phyloP scores from a whole-genome alignment of 2,329 filamentous ascomycete species.

The Geosmithia morbida region DNA sequence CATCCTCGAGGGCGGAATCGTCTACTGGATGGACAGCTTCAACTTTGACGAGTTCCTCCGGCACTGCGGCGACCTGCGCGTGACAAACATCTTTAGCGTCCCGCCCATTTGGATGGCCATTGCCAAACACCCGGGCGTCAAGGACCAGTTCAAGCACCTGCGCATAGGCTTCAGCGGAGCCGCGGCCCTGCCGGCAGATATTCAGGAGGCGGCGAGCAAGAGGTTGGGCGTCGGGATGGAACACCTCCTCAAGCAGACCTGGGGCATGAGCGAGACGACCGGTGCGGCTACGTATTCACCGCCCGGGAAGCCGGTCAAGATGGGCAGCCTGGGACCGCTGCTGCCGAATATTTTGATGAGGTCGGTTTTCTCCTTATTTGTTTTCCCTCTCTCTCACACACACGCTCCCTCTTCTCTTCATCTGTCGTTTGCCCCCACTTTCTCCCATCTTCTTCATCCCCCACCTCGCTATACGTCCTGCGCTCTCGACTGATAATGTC shows the following conservation, averaged over 20 bases:
- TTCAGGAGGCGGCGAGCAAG: constrained; percentile 32
- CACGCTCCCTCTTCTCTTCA: too few relatives aligned
- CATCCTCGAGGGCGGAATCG: constrained; percentile 25
- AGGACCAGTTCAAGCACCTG: constrained; percentile 37
- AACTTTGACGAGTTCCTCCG: constrained; percentile 39
- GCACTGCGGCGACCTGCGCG: constrained; percentile 30
- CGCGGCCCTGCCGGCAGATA: constrained; percentile 38
- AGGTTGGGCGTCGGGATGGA: constrained; percentile 27
- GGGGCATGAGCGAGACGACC: constrained; percentile 43
- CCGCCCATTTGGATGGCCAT: constrained; percentile 47
- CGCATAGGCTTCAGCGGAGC: constrained; percentile 34
- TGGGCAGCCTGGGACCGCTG: constrained; percentile 26
- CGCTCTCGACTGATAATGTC: constrained; percentile 4
- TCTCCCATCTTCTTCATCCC: background rate
- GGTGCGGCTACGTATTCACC: constrained; percentile 30
- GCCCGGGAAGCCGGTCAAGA: constrained; percentile 21
- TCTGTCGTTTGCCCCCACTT: too few relatives aligned
- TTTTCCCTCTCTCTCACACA: too few relatives aligned
- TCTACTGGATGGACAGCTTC: constrained; percentile 51
- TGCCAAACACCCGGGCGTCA: constrained; percentile 38
- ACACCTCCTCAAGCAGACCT: constrained; percentile 31
- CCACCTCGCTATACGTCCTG: background rate
- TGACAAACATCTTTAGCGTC: constrained; percentile 43
- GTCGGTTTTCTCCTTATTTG: constrained; percentile 5
- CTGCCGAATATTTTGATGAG: constrained; percentile 14